phyloP scores from a whole-genome alignment of 371 early-diverging fungal species.

The Rhizomucor pusillus region DNA sequence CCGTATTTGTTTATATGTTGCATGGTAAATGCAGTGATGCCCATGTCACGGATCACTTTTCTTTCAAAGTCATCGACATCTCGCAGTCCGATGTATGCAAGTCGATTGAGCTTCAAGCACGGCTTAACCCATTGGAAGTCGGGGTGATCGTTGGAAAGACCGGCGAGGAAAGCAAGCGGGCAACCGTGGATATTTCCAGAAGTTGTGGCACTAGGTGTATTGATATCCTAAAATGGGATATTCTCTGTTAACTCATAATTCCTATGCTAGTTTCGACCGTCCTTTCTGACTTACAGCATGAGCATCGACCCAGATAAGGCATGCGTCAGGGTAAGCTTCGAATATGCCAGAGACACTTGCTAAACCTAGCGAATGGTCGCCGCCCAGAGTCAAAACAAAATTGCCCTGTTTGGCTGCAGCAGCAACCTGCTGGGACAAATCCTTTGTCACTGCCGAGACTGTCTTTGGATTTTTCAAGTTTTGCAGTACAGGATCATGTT shows the following conservation, averaged over 20 bases:
- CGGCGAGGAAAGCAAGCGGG: conserved; percentile 89
- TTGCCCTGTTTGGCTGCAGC: conserved; percentile 64
- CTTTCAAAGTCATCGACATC: conserved; percentile 92
- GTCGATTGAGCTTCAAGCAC: conserved; percentile 67
- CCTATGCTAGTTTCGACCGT: neutral
- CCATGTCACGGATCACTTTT: conserved; percentile 70
- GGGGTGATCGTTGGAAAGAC: conserved; percentile 69
- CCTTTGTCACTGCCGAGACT: conserved; percentile 77
- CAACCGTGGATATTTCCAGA: conserved; percentile 97
- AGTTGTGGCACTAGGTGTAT: conserved; percentile 85
- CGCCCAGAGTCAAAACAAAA: conserved; percentile 90
- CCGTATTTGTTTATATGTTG: conserved; percentile 95
- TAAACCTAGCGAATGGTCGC: conserved; percentile 93
- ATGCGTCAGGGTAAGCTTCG: conserved; percentile 78
- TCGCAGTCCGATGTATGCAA: conserved; percentile 96
- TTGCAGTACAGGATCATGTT: conserved; percentile 65
- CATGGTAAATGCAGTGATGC: conserved; percentile 94
- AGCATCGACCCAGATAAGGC: conserved; percentile 96
- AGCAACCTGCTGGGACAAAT: conserved; percentile 66
- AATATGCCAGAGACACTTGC: conserved; percentile 88
- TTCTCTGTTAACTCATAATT: neutral
- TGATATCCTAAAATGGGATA: conserved; percentile 80
- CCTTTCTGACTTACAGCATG: conserved; percentile 74
- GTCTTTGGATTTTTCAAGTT: conserved; percentile 84
- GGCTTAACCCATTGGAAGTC: conserved; percentile 87